These are phyloP conservation scores for Vigna unguiculata DNA, from an alignment of 306 rosid genomes.

Conservation along the genomic window DNA sequence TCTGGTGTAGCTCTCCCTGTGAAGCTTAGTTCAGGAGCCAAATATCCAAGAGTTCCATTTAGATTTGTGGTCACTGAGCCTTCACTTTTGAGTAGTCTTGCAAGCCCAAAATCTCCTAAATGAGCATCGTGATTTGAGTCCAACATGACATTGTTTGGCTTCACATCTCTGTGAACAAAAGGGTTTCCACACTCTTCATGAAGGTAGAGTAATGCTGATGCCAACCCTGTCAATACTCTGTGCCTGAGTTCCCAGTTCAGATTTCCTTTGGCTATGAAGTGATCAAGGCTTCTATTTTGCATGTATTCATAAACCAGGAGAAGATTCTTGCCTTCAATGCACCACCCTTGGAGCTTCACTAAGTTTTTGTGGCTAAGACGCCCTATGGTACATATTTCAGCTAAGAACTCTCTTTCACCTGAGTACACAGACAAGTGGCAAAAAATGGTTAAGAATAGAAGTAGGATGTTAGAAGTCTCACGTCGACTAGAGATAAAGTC, in stretches of 20 bases:
- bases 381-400: conserved; percentile 69
- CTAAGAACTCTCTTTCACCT: conserved; percentile 70
- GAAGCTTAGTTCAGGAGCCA: conserved; percentile 65
- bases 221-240: conserved; percentile 59
- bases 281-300: conserved; percentile 68
- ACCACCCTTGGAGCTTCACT: conserved; percentile 67
- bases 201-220: conserved; percentile 64
- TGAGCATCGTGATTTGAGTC: conserved; percentile 53
- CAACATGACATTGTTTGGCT: conserved; percentile 62
- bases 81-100: conserved; percentile 55
- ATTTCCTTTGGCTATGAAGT: conserved; percentile 49
- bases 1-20: conserved; percentile 60
- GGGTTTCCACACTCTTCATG: conserved; percentile 69
- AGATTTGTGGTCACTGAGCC: conserved; percentile 47
- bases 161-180: conserved; percentile 66
- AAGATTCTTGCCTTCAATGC: conserved; percentile 50
- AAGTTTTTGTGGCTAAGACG: conserved; percentile 65
- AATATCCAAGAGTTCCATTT: conserved; percentile 61
- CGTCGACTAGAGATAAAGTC: too few relatives aligned
- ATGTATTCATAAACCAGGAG: conserved; percentile 63
- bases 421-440: conserved; percentile 24
- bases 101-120: conserved; percentile 69
- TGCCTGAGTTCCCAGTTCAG: conserved; percentile 63
- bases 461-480: too few relatives aligned
- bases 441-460: conserved; percentile 1